Conservation (phyloP, 2,329 filamentous ascomycete species). For the Sodiomyces alkalinus region DNA sequence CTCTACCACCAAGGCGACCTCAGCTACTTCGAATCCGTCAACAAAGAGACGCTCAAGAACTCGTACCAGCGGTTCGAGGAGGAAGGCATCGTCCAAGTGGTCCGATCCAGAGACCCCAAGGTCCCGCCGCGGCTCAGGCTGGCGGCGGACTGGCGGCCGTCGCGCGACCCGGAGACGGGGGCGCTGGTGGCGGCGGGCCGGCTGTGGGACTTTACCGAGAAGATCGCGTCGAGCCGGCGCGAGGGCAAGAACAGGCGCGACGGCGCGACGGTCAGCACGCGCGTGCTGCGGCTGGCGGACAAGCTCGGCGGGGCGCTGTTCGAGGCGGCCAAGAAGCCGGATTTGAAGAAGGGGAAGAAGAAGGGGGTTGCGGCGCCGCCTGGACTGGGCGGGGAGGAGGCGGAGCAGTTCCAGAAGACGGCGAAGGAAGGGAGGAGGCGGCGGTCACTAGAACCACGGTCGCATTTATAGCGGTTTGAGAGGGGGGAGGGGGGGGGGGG, state of each 20-base stretch:
- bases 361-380: too few relatives aligned
- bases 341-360: slow-evolving; percentile 21
- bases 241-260: slow-evolving; percentile 97
- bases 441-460: slow-evolving; percentile 32
- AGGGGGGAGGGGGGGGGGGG: too few relatives aligned
- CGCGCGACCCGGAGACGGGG: slow-evolving; percentile 45
- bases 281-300: slow-evolving; percentile 68
- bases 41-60: slow-evolving; percentile 95
- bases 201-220: slow-evolving; percentile 84
- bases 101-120: slow-evolving; percentile 52
- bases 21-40: slow-evolving; percentile 94
- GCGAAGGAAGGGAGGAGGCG: slow-evolving; percentile 31
- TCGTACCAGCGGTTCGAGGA: slow-evolving; percentile 78
- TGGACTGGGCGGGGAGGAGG: slow-evolving; percentile 35
- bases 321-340: slow-evolving; percentile 30
- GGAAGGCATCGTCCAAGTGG: slow-evolving; percentile 70
- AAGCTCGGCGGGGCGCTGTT: slow-evolving; percentile 57
- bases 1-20: slow-evolving; percentile 95
- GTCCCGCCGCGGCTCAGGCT: slow-evolving; percentile 49
- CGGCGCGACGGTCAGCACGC: slow-evolving; percentile 69
- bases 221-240: slow-evolving; percentile 65
- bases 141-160: slow-evolving; percentile 58
- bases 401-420: slow-evolving; percentile 23
- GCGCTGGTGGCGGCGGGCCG: slow-evolving; percentile 53
- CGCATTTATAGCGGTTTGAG: slow-evolving; percentile 35